A percentile compares a stretch with the other conserved stretches of the same genome.
These are phyloP conservation scores for Wickerhamiella kurtzmanii DNA, from an alignment of 805 yeast genomes.

Conservation along the genomic window DNA sequence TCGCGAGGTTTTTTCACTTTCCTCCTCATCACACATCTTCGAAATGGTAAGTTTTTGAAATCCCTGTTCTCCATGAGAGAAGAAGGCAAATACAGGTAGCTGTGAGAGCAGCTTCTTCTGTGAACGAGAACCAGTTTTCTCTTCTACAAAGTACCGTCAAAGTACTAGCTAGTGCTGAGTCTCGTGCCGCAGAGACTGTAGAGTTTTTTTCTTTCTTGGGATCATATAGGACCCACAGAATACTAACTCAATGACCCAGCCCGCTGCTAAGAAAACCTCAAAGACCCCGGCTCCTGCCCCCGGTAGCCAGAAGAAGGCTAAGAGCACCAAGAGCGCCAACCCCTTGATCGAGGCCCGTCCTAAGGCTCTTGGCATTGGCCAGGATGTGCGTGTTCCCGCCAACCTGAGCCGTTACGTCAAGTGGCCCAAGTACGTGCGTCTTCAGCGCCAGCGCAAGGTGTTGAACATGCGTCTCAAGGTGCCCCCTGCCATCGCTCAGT, in stretches of 20 bases:
- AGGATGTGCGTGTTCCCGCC: conserved; percentile 85
- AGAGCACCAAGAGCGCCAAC: conserved; percentile 37
- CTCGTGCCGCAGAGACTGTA: conserved; percentile 22
- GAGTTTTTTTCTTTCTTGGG: conserved; percentile 18
- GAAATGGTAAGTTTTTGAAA: conserved; percentile 17
- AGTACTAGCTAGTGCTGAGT: conserved; percentile 8
- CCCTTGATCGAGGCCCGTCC: conserved; percentile 85
- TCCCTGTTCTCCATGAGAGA: neutral
- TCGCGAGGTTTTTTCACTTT: neutral
- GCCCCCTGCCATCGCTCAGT: conserved; percentile 97
- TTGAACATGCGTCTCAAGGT: conserved; percentile 92
- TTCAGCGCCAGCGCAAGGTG: conserved; percentile 98
- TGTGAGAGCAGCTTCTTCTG: neutral
- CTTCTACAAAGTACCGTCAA: neutral
- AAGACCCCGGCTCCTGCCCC: conserved; percentile 90
- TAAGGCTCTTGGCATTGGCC: conserved; percentile 93
- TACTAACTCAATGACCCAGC: conserved; percentile 25
- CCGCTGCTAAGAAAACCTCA: conserved; percentile 63
- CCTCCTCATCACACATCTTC: neutral
- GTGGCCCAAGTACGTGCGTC: conserved; percentile 98
- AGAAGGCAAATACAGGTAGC: neutral
- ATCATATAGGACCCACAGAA: conserved; percentile 13
- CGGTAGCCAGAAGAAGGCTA: conserved; percentile 28
- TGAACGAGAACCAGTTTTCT: neutral
- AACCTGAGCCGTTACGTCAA: conserved; percentile 94